Conservation (phyloP, 2,329 filamentous ascomycete genomes). For the Venturia nashicola region DNA sequence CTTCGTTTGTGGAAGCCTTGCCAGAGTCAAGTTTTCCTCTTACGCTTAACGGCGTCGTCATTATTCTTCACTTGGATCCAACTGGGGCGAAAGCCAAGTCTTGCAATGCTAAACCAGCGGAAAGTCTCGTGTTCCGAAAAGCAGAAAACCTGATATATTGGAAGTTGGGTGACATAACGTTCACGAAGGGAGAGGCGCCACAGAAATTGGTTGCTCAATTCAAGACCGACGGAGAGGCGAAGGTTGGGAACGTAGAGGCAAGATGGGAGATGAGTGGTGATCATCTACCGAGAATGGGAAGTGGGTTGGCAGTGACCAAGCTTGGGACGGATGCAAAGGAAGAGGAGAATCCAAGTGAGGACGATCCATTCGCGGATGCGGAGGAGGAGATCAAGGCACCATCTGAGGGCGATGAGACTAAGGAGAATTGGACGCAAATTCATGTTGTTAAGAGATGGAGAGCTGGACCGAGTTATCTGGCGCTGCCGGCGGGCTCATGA, state of each 20-base stretch:
- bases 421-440: conserved; percentile 51
- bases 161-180: conserved; percentile 62
- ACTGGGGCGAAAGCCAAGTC: conserved; percentile 44
- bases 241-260: conserved; percentile 68
- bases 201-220: conserved; percentile 68
- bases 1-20: conserved; percentile 38
- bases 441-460: conserved; percentile 55
- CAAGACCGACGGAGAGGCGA: conserved; percentile 57
- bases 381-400: neutral
- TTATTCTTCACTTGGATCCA: conserved; percentile 57
- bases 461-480: conserved; percentile 58
- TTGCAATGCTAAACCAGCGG: conserved; percentile 60
- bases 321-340: conserved; percentile 25
- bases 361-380: conserved; percentile 62
- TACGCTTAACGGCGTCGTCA: conserved; percentile 59
- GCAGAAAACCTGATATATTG: conserved; percentile 71
- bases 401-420: conserved; percentile 14
- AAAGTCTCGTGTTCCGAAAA: conserved; percentile 60
- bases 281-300: conserved; percentile 23
- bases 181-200: conserved; percentile 43
- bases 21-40: conserved; percentile 31
- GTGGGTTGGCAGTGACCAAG: conserved; percentile 52
- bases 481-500: neutral
- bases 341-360: conserved; percentile 25
- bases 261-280: conserved; percentile 59